Evolutionary conservation across 2,329 filamentous ascomycete species (phyloP).

Genomic region (Fusarium armeniacum): DNA sequence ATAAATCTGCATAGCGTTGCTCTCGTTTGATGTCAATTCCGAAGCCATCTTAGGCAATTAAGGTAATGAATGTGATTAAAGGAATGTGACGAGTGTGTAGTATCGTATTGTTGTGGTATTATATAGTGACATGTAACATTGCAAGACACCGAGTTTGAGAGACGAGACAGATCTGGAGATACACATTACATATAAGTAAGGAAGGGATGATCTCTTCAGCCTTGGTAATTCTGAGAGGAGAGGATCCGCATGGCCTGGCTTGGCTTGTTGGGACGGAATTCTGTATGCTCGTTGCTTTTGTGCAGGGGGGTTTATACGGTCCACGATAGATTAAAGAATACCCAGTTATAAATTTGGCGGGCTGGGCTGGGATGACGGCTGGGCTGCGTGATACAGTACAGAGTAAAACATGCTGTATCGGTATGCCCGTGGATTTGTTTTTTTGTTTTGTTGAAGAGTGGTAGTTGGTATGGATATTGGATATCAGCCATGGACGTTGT

Average conservation of each 20-base stretch:
- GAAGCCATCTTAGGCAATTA: slow-evolving; percentile 43
- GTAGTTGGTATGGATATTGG: not conserved
- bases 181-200: slow-evolving; percentile 1
- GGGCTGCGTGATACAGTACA: not conserved
- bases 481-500: not conserved
- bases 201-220: not conserved
- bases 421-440: not conserved
- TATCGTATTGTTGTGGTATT: slow-evolving; percentile 8
- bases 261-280: slow-evolving; percentile 3
- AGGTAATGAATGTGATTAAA: slow-evolving; percentile 6
- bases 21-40: slow-evolving; percentile 53
- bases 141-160: not conserved
- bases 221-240: not conserved
- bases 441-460: slow-evolving; percentile 6
- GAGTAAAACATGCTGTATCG: not conserved
- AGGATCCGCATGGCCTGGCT: not conserved
- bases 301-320: slow-evolving; percentile 7
- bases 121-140: slow-evolving; percentile 7
- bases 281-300: slow-evolving; percentile 32
- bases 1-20: slow-evolving; percentile 57
- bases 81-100: slow-evolving; percentile 5
- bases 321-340: slow-evolving; percentile 14
- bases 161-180: not conserved
- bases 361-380: not conserved
- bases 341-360: slow-evolving; percentile 1